phyloP scores from a whole-genome alignment of 2,329 filamentous ascomycete genomes.

The Esteya vermicola region DNA sequence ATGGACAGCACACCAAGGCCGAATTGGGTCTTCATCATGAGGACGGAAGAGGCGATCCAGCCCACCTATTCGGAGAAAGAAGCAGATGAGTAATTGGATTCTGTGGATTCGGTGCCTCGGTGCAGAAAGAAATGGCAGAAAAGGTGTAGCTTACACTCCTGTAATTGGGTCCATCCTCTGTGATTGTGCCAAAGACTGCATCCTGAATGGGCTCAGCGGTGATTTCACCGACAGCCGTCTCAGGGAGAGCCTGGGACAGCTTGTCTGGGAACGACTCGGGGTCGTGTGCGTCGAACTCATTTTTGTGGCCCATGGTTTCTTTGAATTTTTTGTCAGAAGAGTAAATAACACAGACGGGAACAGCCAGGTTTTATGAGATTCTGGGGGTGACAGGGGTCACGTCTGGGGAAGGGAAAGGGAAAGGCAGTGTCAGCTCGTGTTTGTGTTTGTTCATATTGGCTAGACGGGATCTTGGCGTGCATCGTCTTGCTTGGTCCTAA shows the following conservation, averaged over 20 bases:
- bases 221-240: background rate
- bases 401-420: too few relatives aligned
- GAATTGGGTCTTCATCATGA: conserved; percentile 28
- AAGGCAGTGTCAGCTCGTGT: too few relatives aligned
- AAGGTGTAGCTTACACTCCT: background rate
- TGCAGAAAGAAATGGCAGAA: background rate
- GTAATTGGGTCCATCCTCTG: conserved; percentile 1
- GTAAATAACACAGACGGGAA: too few relatives aligned
- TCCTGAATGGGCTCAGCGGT: background rate
- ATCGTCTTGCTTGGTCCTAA: too few relatives aligned
- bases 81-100: background rate
- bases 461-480: too few relatives aligned
- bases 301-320: background rate
- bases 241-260: background rate
- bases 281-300: background rate
- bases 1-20: conserved; percentile 45
- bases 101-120: too few relatives aligned
- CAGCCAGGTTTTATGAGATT: background rate
- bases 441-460: too few relatives aligned
- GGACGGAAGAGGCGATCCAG: conserved; percentile 31
- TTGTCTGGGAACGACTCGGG: background rate
- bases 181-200: conserved; percentile 2
- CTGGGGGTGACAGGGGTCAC: background rate
- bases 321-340: too few relatives aligned
- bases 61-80: conserved; percentile 16